phyloP scores from a whole-genome alignment of 2,329 filamentous ascomycete species.

The Metarhizium album region DNA sequence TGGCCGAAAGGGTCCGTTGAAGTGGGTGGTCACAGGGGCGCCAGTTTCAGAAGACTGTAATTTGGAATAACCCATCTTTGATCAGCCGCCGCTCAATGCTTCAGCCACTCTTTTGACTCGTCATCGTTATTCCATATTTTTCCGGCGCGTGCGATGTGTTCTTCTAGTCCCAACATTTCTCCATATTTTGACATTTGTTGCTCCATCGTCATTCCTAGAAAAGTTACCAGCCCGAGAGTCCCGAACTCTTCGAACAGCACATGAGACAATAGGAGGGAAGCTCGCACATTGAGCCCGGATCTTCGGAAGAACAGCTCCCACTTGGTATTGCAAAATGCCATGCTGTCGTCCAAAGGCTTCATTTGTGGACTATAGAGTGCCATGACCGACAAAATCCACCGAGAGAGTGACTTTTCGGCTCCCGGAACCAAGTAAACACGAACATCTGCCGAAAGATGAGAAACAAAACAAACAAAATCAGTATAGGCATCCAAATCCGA shows the following conservation, averaged over 20 bases:
- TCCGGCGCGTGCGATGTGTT: slow-evolving; percentile 9
- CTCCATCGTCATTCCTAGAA: slow-evolving; percentile 19
- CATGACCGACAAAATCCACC: slow-evolving; percentile 44
- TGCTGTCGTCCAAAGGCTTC: slow-evolving; percentile 18
- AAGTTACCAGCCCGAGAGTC: slow-evolving; percentile 18
- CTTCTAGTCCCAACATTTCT: slow-evolving; percentile 16
- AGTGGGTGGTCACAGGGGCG: too few species aligned
- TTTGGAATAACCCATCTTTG: background rate
- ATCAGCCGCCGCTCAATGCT: background rate
- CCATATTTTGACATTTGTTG: slow-evolving; percentile 16
- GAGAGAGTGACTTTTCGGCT: slow-evolving; percentile 35
- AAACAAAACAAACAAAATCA: slow-evolving; percentile 39
- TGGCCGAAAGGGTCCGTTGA: background rate
- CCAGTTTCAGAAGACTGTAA: too few species aligned
- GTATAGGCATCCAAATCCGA: slow-evolving; percentile 35
- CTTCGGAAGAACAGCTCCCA: slow-evolving; percentile 27
- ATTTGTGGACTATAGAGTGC: slow-evolving; percentile 28
- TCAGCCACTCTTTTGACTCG: background rate
- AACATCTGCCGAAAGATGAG: slow-evolving; percentile 27
- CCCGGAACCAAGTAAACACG: slow-evolving; percentile 39
- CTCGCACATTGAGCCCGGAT: slow-evolving; percentile 26
- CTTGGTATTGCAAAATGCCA: slow-evolving; percentile 30
- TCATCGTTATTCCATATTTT: slow-evolving; percentile 8
- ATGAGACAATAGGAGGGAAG: slow-evolving; percentile 23
- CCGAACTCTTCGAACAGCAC: slow-evolving; percentile 16